These are phyloP conservation scores for Elsinoe necatrix DNA, from an alignment of 2,329 filamentous ascomycete species.

Conservation along the genomic window DNA sequence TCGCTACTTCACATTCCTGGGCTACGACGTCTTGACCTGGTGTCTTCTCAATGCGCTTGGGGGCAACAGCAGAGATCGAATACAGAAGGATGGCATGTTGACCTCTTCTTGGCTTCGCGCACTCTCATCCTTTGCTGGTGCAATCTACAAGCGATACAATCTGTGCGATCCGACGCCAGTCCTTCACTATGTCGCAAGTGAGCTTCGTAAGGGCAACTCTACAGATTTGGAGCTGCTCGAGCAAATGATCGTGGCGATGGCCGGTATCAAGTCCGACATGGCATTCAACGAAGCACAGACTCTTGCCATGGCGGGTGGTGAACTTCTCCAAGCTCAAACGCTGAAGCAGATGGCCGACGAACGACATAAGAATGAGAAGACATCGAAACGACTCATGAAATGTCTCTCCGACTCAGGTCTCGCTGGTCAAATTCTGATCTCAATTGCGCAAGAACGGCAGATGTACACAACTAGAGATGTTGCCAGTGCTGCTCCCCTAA, in stretches of 20 bases:
- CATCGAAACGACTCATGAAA: slow-evolving; percentile 70
- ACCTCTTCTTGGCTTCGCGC: slow-evolving; percentile 90
- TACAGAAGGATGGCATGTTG: slow-evolving; percentile 59
- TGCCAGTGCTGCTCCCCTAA: slow-evolving; percentile 70
- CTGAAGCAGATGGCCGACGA: slow-evolving; percentile 73
- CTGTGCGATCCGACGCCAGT: slow-evolving; percentile 77
- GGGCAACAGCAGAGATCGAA: slow-evolving; percentile 48
- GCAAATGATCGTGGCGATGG: slow-evolving; percentile 86
- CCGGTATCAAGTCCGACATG: slow-evolving; percentile 76
- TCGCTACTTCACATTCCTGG: slow-evolving; percentile 84
- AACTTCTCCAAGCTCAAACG: slow-evolving; percentile 68
- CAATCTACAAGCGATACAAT: slow-evolving; percentile 78
- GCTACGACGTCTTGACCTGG: slow-evolving; percentile 91
- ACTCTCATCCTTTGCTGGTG: slow-evolving; percentile 80
- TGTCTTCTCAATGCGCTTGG: slow-evolving; percentile 68
- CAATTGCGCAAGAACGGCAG: slow-evolving; percentile 82
- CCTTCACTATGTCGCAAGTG: slow-evolving; percentile 79
- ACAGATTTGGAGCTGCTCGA: slow-evolving; percentile 87
- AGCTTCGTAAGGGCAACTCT: slow-evolving; percentile 72
- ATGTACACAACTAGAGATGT: slow-evolving; percentile 71
- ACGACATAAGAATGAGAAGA: slow-evolving; percentile 58
- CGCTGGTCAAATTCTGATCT: slow-evolving; percentile 74
- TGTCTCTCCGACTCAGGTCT: slow-evolving; percentile 70
- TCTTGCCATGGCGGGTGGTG: slow-evolving; percentile 78
- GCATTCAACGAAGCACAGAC: slow-evolving; percentile 86